Base-by-base conservation (phyloP, 176 grass and related monocot species). In the Chloris gayana region DNA sequence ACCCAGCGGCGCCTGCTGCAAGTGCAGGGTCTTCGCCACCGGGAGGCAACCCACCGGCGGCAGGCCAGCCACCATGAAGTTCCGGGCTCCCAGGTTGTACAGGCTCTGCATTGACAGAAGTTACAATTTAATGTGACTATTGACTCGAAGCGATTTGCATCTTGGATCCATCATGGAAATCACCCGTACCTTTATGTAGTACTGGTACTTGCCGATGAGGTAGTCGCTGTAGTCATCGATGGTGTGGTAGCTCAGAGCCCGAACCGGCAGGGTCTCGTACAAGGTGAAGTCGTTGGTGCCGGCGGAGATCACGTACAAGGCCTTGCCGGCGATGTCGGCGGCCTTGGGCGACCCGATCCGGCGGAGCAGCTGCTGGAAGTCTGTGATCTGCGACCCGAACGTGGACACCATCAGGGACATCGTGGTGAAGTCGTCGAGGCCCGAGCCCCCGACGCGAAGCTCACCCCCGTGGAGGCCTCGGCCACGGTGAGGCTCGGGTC, bases 371-470 rank as follows among this genome's bases (percentile, higher is more conserved):
- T 41, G 46, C 57, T 58, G 10, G 53, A 93, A 96, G 78, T 90
- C 74, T 29, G 2, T 1, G 45, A 93, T 53, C 86, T 96, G 87
- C 29, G 75, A 58, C 22, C 5, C 53, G 76, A 96, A 75, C 19
- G 87, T 83, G 5, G 63, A 70, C 30, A 93, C 93, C 27, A 78
- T 6, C 1, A 68, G 46, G 67, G 3, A 11, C 14, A 3, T 18
- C 46, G 87, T 79, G 56, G 90, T 96, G 13, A 85, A 9, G 31
- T 93, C 93, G 74, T 96, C 90, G 65, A 96, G 30, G 60, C 93
- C 93, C 24, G 90, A 87, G 0, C 87, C 93, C 77, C 93, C 22
- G 93, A 96, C 19, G 90, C 93, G 83, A 93, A 95, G 85, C 85
- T 88, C 37, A 58, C 90, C 21, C 93, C 93, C 10, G 89, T 85